These are phyloP conservation scores for Leccinum fuscescens DNA, from an alignment of 1,284 basidiomycete genomes.

Conservation along the genomic window DNA sequence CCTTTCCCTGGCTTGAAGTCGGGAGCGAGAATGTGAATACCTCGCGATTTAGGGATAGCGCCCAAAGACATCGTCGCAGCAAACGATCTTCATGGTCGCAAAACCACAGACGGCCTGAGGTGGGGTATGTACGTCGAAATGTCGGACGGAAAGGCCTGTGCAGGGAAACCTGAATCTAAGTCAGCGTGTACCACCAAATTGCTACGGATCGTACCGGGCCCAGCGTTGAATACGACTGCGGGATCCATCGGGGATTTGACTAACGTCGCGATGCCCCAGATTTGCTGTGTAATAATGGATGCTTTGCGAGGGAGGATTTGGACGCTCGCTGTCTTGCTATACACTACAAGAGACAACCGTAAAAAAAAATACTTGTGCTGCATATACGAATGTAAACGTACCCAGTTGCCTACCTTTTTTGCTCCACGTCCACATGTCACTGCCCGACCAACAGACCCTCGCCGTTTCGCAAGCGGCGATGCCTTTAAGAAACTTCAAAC, in stretches of 20 bases:
- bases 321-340: constrained; percentile 71
- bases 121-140: constrained; percentile 71
- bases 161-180: constrained; percentile 53
- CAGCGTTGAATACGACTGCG: constrained; percentile 4
- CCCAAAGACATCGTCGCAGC: constrained; percentile 81
- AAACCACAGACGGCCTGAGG: constrained; percentile 68
- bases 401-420: constrained; percentile 94
- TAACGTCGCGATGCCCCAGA: constrained; percentile 69
- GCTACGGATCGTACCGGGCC: neutral
- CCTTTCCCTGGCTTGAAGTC: constrained; percentile 32
- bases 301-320: constrained; percentile 85
- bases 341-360: constrained; percentile 44
- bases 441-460: constrained; percentile 86
- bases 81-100: constrained; percentile 79
- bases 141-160: constrained; percentile 67
- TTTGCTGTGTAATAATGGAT: constrained; percentile 70
- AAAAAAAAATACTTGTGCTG: neutral
- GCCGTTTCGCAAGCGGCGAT: constrained; percentile 87
- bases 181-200: constrained; percentile 13
- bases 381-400: constrained; percentile 26
- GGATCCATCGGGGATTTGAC: constrained; percentile 41
- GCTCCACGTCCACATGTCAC: constrained; percentile 94
- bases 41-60: constrained; percentile 86
- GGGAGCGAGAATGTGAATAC: constrained; percentile 81
- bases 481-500: constrained; percentile 74